Evolutionary conservation across 2,329 filamentous ascomycete species (phyloP), one percentile per base, ranked within the genome.

Genomic region (Harringtonia aguacate): DNA sequence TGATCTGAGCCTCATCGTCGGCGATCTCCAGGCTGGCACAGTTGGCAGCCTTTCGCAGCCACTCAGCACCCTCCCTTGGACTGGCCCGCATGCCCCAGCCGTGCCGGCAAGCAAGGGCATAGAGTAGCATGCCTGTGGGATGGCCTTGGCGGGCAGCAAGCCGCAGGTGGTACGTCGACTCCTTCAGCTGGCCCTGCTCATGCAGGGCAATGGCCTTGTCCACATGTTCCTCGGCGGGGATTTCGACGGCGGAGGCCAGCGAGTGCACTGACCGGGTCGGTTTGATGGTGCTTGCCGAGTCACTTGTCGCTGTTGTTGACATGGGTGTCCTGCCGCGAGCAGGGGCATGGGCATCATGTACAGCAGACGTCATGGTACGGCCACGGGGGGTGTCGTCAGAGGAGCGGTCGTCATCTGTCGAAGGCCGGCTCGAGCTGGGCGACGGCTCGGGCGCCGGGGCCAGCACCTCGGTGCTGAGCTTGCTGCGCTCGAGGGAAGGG

Each of bases 81-180:
- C 95, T 95, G 8, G 87, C 77, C 10, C 89, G 81, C 86, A 97
- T 95, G 17, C 92, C 92, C 92, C 92, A 98, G 39, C 92, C 92
- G 58, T 98, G 92, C 40, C 92, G 78, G 58, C 90, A 97, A 12
- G 92, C 92, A 30, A 98, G 73, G 6, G 90, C 92, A 61, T 95
- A 98, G 28, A 97, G 72, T 13, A 98, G 76, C 92, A 98, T 98
- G 20, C 84, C 92, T 0, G 90, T 95, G 1, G 92, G 86, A 46
- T 94, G 77, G 38, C 87, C 86, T 45, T 86, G 81, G 54, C 81
- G 80, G 1, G 92, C 90, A 4, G 92, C 92, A 47, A 94, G 77
- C 29, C 92, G 84, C 36, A 98, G 73, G 59, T 98, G 92, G 58
- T 97, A 98, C 0, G 92, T 97, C 0, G 90, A 97, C 62, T 97